These are phyloP conservation scores for Kazachstania bromeliacearum DNA, from an alignment of 805 yeast species.

Conservation along the genomic window DNA sequence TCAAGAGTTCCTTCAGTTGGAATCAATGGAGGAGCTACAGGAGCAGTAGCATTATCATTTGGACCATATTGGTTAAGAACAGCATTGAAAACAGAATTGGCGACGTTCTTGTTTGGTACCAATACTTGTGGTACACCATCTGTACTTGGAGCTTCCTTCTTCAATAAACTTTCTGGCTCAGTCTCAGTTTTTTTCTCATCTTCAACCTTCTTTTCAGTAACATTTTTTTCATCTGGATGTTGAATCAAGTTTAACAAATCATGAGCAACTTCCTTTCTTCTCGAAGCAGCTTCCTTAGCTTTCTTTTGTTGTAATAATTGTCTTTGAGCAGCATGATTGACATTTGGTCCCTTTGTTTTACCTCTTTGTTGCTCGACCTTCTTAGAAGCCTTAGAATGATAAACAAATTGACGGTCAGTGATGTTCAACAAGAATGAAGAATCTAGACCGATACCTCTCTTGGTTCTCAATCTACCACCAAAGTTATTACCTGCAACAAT, in stretches of 20 bases:
- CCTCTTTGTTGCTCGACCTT: conserved; percentile 25
- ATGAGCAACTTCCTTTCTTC: conserved; percentile 29
- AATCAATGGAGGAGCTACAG: conserved; percentile 2
- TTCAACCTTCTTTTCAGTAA: conserved; percentile 6
- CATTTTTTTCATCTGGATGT: conserved; percentile 15
- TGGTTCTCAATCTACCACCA: conserved; percentile 66
- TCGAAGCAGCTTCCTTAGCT: conserved; percentile 17
- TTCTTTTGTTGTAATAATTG: conserved; percentile 10
- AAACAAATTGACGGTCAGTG: conserved; percentile 63
- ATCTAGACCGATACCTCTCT: conserved; percentile 78
- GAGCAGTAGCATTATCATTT: conserved; percentile 5
- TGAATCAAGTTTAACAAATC: conserved; percentile 40
- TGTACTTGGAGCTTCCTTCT: background rate
- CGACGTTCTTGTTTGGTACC: conserved; percentile 16
- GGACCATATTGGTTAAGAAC: conserved; percentile 26
- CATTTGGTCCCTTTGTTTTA: conserved; percentile 20
- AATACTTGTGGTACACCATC: conserved; percentile 10
- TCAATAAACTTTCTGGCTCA: background rate
- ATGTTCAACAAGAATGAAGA: conserved; percentile 74
- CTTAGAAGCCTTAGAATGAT: conserved; percentile 58
- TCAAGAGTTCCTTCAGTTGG: conserved; percentile 9
- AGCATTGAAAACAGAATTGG: conserved; percentile 28
- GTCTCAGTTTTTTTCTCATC: background rate
- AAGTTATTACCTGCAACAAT: conserved; percentile 74
- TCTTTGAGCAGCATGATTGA: too few relatives aligned